These are phyloP conservation scores for Saccharomyces hybrid DNA, from an alignment of 1,139 yeast species.

Conservation along the genomic window DNA sequence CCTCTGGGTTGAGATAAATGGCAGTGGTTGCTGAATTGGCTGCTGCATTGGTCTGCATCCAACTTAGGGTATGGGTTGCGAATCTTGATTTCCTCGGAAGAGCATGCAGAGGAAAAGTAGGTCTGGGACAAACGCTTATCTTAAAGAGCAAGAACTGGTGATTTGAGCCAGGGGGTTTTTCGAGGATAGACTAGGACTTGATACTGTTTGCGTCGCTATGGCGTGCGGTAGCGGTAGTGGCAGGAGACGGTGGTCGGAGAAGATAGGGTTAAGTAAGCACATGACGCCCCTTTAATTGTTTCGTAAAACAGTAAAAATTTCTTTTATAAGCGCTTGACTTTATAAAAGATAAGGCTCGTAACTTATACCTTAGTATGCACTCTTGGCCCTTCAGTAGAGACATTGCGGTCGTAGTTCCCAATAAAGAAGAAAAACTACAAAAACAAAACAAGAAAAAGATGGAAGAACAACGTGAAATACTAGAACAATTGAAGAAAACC, in stretches of 20 bases:
- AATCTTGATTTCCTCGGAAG: neutral
- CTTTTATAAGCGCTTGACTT: neutral
- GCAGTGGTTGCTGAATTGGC: neutral
- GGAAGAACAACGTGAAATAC: slow-evolving; percentile 20
- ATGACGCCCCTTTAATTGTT: neutral
- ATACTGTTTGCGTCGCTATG: neutral
- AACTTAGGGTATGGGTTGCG: neutral
- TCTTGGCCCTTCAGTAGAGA: neutral
- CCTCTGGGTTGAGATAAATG: neutral
- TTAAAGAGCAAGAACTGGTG: neutral
- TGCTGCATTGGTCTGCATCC: neutral
- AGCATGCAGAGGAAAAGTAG: neutral
- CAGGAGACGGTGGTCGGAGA: neutral
- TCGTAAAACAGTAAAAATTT: neutral
- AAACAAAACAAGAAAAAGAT: slow-evolving; percentile 5
- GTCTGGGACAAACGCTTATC: neutral
- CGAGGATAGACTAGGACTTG: neutral
- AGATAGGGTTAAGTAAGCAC: neutral
- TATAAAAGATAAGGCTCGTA: neutral
- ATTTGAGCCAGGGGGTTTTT: neutral
- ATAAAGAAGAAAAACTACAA: neutral
- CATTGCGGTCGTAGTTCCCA: neutral
- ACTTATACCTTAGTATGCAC: neutral
- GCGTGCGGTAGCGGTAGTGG: neutral
- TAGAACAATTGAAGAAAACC: slow-evolving; percentile 25